Evolutionary conservation across 1,139 yeast species (phyloP), one percentile per base, ranked within the genome.

Genomic region (Sugiyamaella japonica): DNA sequence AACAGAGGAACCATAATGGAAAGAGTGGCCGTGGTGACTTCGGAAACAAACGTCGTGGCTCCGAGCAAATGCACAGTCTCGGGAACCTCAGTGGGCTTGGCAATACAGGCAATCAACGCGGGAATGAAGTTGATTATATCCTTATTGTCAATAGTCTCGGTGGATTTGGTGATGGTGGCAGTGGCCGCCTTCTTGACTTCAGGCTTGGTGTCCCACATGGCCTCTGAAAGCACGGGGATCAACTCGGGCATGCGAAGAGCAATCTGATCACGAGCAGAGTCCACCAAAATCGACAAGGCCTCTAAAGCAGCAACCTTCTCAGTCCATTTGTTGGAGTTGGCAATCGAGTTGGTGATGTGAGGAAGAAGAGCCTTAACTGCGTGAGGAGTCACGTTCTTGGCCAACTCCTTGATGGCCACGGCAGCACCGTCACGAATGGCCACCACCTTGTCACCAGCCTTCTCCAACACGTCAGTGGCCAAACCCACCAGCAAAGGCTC

Each of bases 121-220:
- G 99, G 99, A 78, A 93, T 93, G 82, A 93, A 93, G 83, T 91
- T 89, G 78, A 89, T 96, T 74, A 93, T 95, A 89, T 93, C 99
- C 86, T 93, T 93, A 91, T 93, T 93, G 78, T 93, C 96, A 71
- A 93, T 93, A 72, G 98, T 90, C 76, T 90, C 95, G 70, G 99
- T 93, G 67, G 96, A 86, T 80, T 89, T 89, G 77, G 91, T 83
- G 84, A 93, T 90, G 75, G 98, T 89, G 70, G 85, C 85, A 70
- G 95, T 87, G 66, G 99, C 97, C 73, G 95, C 96, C 70, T 83
- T 85, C 86, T 93, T 93, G 75, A 93, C 98, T 74, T 93, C 98
- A 77, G 84, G 83, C 85, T 93, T 93, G 79, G 99, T 93, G 78
- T 93, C 99, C 99, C 99, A 93, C 98, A 93, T 93, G 70, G 97